phyloP scores from a whole-genome alignment of 805 yeast genomes.

The Wickerhamiella domercqiae region DNA sequence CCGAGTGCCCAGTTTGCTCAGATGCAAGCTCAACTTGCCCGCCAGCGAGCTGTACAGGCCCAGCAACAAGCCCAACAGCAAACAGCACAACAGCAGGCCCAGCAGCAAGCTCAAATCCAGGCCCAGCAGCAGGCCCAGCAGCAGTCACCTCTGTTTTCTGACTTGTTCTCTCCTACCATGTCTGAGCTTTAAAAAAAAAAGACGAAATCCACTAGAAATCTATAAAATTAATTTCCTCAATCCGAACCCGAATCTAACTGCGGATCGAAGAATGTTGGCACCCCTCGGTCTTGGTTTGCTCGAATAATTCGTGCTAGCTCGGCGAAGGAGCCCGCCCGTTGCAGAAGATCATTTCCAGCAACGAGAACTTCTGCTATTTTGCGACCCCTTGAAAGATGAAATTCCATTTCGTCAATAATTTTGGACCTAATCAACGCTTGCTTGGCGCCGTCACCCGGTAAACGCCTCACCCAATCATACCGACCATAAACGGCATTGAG shows the following conservation, averaged over 20 bases:
- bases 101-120: too few species aligned
- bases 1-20: too few species aligned
- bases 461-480: background rate
- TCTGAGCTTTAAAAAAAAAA: too few species aligned
- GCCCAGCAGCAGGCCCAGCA: too few species aligned
- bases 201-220: too few species aligned
- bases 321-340: constrained; percentile 1
- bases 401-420: constrained; percentile 8
- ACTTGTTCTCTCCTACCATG: too few species aligned
- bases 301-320: constrained; percentile 3
- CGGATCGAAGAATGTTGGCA: constrained; percentile 5
- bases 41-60: too few species aligned
- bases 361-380: constrained; percentile 7
- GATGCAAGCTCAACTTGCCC: too few species aligned
- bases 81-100: too few species aligned
- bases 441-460: background rate
- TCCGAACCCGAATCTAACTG: background rate
- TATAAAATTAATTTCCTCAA: too few species aligned
- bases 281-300: constrained; percentile 1
- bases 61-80: too few species aligned
- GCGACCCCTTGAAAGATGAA: constrained; percentile 8
- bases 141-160: too few species aligned
- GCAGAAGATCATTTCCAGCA: constrained; percentile 4
- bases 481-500: constrained; percentile 5
- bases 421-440: constrained; percentile 1